Conservation (phyloP, 768 basidiomycete genomes). For the Glaciozyma antarctica region DNA sequence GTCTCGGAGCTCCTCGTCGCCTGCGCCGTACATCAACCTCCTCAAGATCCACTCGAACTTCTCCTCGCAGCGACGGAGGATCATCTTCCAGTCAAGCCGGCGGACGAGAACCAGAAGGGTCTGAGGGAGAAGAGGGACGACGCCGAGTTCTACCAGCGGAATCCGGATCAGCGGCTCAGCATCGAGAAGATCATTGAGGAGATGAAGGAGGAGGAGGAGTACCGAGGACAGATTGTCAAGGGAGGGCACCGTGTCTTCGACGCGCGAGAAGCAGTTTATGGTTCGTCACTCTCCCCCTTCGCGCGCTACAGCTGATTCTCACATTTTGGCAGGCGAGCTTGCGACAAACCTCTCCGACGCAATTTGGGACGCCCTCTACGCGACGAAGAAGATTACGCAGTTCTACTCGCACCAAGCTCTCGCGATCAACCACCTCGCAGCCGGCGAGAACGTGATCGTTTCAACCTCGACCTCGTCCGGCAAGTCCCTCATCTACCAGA, state of each 20-base stretch:
- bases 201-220: slow-evolving; percentile 54
- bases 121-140: slow-evolving; percentile 28
- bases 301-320: slow-evolving; percentile 27
- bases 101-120: slow-evolving; percentile 12
- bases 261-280: slow-evolving; percentile 49
- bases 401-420: slow-evolving; percentile 63
- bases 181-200: slow-evolving; percentile 55
- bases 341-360: slow-evolving; percentile 52
- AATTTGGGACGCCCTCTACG: slow-evolving; percentile 50
- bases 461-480: slow-evolving; percentile 77
- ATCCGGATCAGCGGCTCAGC: slow-evolving; percentile 47
- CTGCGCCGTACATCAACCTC: slow-evolving; percentile 30
- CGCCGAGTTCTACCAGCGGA: slow-evolving; percentile 30
- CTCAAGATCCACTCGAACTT: slow-evolving; percentile 55
- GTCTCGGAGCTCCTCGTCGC: slow-evolving; percentile 53
- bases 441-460: slow-evolving; percentile 65
- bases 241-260: slow-evolving; percentile 47
- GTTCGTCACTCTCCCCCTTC: slow-evolving; percentile 39
- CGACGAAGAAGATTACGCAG: slow-evolving; percentile 53
- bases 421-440: slow-evolving; percentile 49
- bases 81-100: slow-evolving; percentile 61
- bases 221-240: slow-evolving; percentile 58
- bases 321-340: slow-evolving; percentile 44
- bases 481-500: slow-evolving; percentile 44
- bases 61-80: slow-evolving; percentile 59